Percentiles rank a stretch among this genome's conserved stretches.
These are phyloP conservation scores for Elongisporangium prolatum DNA, from an alignment of 352 stramenopile species.

Conservation along the genomic window DNA sequence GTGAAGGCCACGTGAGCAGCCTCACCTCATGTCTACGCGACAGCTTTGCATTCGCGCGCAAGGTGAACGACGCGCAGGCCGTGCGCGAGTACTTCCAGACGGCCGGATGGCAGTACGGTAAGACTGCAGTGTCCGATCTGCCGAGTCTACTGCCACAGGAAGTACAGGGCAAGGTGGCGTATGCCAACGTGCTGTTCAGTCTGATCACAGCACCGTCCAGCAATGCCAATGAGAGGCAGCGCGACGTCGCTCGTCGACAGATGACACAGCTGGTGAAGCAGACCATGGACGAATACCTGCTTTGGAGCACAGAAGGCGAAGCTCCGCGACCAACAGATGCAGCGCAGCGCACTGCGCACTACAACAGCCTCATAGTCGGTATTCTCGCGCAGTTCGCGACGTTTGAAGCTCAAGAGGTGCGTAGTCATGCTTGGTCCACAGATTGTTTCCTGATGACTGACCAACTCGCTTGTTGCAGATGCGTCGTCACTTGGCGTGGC, in stretches of 20 bases:
- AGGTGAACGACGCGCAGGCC: constrained; percentile 63
- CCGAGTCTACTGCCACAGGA: constrained; percentile 71
- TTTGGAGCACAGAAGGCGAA: constrained; percentile 33
- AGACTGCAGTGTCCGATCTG: constrained; percentile 33
- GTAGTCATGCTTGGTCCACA: constrained; percentile 6
- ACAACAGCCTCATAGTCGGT: constrained; percentile 47
- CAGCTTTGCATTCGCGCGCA: constrained; percentile 65
- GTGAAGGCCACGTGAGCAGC: constrained; percentile 44
- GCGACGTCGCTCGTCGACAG: constrained; percentile 59
- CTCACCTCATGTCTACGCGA: constrained; percentile 55
- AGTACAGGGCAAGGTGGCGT: constrained; percentile 73
- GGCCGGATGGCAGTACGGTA: constrained; percentile 49
- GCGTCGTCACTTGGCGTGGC: constrained; percentile 60
- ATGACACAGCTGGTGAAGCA: constrained; percentile 65
- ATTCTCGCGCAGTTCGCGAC: constrained; percentile 39
- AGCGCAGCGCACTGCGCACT: constrained; percentile 46
- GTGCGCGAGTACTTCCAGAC: constrained; percentile 44
- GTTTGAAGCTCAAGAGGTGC: constrained; percentile 52
- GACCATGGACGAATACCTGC: constrained; percentile 58
- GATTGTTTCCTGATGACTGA: constrained; percentile 3
- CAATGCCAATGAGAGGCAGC: constrained; percentile 23
- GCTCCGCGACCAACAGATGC: constrained; percentile 31
- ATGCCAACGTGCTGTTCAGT: constrained; percentile 61
- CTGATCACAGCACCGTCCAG: constrained; percentile 22
- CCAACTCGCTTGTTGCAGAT: constrained; percentile 28